A percentile compares a stretch with the other conserved stretches of the same genome.
phyloP scores from a whole-genome alignment of 2,329 filamentous ascomycete genomes.

The Sodiomyces alkalinus region DNA sequence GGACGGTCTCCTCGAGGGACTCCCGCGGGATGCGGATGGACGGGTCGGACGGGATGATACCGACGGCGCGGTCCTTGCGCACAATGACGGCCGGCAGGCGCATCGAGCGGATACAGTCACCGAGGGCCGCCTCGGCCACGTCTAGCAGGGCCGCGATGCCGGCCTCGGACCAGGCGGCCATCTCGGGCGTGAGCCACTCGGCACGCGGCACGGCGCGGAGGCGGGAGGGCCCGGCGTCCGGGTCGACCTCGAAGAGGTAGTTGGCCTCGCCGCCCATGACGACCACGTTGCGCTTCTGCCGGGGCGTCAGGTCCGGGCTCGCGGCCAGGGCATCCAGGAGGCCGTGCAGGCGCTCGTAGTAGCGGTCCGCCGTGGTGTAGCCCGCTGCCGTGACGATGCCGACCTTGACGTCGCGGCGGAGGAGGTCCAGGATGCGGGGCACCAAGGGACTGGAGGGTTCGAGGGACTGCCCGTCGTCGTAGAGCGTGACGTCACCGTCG shows the following conservation, averaged over 20 bases:
- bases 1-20: conserved; percentile 85
- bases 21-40: conserved; percentile 64
- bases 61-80: conserved; percentile 77
- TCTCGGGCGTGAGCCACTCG: conserved; percentile 64
- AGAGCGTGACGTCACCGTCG: conserved; percentile 93
- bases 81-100: conserved; percentile 66
- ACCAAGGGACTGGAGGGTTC: conserved; percentile 66
- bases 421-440: conserved; percentile 46
- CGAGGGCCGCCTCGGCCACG: conserved; percentile 70
- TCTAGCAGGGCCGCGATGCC: conserved; percentile 75
- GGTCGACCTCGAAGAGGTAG: conserved; percentile 75
- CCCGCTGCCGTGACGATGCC: conserved; percentile 95
- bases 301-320: conserved; percentile 40
- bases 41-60: conserved; percentile 52
- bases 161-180: conserved; percentile 59
- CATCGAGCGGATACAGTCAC: conserved; percentile 67
- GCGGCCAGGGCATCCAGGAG: conserved; percentile 63
- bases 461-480: conserved; percentile 75
- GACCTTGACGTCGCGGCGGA: conserved; percentile 65
- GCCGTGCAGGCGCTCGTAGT: conserved; percentile 76
- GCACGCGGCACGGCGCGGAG: conserved; percentile 51
- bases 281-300: conserved; percentile 64
- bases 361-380: conserved; percentile 75
- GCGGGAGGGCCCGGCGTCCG: conserved; percentile 46
- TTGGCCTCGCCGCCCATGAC: conserved; percentile 95